Conservation (phyloP, 768 basidiomycete species). For the Calocera viscosa region DNA sequence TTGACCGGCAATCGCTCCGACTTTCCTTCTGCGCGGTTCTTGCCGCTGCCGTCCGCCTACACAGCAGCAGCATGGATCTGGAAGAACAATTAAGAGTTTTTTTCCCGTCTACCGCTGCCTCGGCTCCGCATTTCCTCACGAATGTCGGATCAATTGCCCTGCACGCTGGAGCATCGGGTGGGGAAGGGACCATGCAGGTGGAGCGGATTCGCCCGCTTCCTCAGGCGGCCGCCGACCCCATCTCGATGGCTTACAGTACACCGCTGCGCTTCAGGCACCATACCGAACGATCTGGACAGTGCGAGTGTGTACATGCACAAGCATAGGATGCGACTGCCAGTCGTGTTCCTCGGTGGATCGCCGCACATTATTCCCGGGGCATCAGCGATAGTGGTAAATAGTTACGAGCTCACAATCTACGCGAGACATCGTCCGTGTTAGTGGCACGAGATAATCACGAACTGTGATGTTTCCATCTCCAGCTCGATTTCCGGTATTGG, state of each 20-base stretch:
- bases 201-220: not conserved
- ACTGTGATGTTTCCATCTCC: not conserved
- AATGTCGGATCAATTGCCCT: not conserved
- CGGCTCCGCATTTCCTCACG: not conserved
- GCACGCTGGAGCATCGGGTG: not conserved
- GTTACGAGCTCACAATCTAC: not conserved
- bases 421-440: not conserved
- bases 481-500: not conserved
- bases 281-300: too few relatives aligned
- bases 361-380: too few relatives aligned
- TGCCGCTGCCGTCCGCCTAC: not conserved
- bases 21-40: not conserved
- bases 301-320: too few relatives aligned
- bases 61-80: not conserved
- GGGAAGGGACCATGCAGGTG: not conserved
- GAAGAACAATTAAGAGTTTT: not conserved
- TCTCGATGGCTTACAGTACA: too few relatives aligned
- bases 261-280: too few relatives aligned
- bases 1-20: not conserved
- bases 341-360: too few relatives aligned
- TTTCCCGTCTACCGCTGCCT: not conserved
- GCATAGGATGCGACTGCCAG: too few relatives aligned
- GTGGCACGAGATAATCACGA: not conserved
- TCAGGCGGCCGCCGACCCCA: too few relatives aligned
- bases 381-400: too few relatives aligned